Percentiles rank a stretch among this genome's conserved stretches.
These are phyloP conservation scores for Phytophthora macrochlamydospora DNA, from an alignment of 352 stramenopile species.

Conservation along the genomic window DNA sequence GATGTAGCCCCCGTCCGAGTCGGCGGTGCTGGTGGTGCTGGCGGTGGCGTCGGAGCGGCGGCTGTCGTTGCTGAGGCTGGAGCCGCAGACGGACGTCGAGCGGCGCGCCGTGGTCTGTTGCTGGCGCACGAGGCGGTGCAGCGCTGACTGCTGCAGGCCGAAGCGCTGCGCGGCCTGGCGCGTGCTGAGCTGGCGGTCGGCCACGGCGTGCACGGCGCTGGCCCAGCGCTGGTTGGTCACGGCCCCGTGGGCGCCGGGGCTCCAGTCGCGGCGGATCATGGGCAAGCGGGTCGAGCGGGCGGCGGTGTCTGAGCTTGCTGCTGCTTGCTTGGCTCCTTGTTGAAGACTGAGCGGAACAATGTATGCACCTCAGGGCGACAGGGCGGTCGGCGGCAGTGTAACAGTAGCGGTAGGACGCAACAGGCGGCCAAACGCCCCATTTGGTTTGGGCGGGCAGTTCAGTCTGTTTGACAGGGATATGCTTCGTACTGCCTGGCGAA, in stretches of 20 bases:
- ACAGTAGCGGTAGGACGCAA: constrained; percentile 5
- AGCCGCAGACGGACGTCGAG: constrained; percentile 1
- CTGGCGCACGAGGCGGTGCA: constrained; percentile 63
- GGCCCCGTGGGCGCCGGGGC: neutral
- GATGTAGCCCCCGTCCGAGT: constrained; percentile 24
- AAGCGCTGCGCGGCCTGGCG: constrained; percentile 63
- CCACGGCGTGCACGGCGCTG: constrained; percentile 69
- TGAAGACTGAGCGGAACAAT: constrained; percentile 7
- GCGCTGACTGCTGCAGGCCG: constrained; percentile 67
- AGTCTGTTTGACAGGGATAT: too few species aligned
- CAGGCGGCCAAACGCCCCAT: neutral
- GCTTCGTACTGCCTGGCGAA: too few species aligned
- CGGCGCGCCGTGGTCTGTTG: constrained; percentile 1
- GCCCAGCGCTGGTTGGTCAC: constrained; percentile 61
- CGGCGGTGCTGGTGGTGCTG: constrained; percentile 1
- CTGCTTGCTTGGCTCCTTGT: constrained; percentile 2
- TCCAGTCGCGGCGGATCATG: constrained; percentile 4
- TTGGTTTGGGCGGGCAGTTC: too few species aligned
- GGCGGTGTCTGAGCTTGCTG: neutral
- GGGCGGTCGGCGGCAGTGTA: neutral
- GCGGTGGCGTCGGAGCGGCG: constrained; percentile 7
- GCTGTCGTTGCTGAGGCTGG: constrained; percentile 11
- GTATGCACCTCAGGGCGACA: neutral
- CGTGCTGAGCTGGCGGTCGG: constrained; percentile 65
- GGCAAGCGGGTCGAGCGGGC: neutral